Base-by-base conservation (phyloP, 306 rosid species). In the Dalbergia oliveri region DNA sequence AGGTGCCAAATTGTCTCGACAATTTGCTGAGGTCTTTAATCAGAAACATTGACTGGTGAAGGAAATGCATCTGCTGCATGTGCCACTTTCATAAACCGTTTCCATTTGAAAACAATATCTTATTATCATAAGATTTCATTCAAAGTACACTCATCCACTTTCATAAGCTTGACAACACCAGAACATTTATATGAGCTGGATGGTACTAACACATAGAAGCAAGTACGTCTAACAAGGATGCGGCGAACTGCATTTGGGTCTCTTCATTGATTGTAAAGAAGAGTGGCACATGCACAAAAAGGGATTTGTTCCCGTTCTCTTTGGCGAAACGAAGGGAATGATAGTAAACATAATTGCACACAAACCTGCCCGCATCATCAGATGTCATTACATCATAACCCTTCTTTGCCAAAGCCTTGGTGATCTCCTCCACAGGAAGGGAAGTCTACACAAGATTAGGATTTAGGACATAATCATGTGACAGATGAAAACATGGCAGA, bases 321-420 rank as follows among this genome's bases (percentile, higher is more conserved):
- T 96, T 93, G 0, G 99, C 89, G 3, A 89, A 90, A 35, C 92
- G 88, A 62, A 96, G 99, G 39, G 99, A 96, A 79, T 96, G 98
- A 66, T 96, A 96, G 87, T 96, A 96, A 34, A 96, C 94, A 9
- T 93, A 96, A 69, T 96, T 96, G 97, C 99, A 96, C 35, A 93
- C 98, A 26, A 96, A 96, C 64, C 99, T 93, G 47, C 99, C 98
- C 0, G 98, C 97, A 83, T 96, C 99, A 33, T 96, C 94, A 0
- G 99, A 96, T 58, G 89, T 77, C 89, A 89, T 87, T 76, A 96
- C 99, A 79, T 91, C 88, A 37, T 73, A 93, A 76, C 97, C 98
- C 82, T 86, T 91, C 67, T 85, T 86, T 73, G 89, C 88, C 88
- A 93, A 85, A 35, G 90, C 86, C 87, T 90, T 91, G 16, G 97